Evolutionary conservation across 2,329 filamentous ascomycete species (phyloP).

Genomic region (Xylaria digitata): DNA sequence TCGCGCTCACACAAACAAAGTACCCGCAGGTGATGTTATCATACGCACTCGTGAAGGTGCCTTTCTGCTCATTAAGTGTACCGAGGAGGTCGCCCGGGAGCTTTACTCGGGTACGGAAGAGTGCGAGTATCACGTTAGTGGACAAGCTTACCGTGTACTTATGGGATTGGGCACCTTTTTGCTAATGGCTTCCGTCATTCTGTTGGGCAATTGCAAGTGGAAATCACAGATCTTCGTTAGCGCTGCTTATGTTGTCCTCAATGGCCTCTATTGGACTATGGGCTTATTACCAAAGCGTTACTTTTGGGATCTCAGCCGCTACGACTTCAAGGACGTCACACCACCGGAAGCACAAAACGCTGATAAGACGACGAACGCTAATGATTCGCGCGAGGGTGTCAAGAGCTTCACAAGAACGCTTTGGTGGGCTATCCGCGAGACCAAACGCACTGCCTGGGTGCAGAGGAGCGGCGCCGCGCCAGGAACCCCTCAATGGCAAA

Average conservation of each 20-base stretch:
- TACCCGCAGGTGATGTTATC: slow-evolving; percentile 69
- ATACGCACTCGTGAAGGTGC: slow-evolving; percentile 70
- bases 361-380: slow-evolving; percentile 46
- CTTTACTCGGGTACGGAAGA: slow-evolving; percentile 71
- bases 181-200: slow-evolving; percentile 70
- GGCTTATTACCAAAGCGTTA: slow-evolving; percentile 60
- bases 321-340: slow-evolving; percentile 57
- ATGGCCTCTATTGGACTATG: slow-evolving; percentile 69
- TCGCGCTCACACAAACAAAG: slow-evolving; percentile 59
- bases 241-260: slow-evolving; percentile 67
- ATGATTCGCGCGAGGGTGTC: slow-evolving; percentile 54
- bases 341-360: slow-evolving; percentile 54
- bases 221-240: slow-evolving; percentile 69
- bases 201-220: slow-evolving; percentile 72
- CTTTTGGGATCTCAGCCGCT: slow-evolving; percentile 70
- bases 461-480: slow-evolving; percentile 63
- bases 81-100: slow-evolving; percentile 71
- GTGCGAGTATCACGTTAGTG: slow-evolving; percentile 65
- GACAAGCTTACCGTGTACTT: slow-evolving; percentile 60
- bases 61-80: slow-evolving; percentile 67
- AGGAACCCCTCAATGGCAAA: slow-evolving; percentile 62
- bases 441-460: slow-evolving; percentile 64
- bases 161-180: slow-evolving; percentile 69
- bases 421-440: slow-evolving; percentile 69
- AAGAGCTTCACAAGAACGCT: slow-evolving; percentile 66